Evolutionary conservation across 768 basidiomycete genomes (phyloP), one percentile per base, ranked within the genome.

Genomic region (Boletus rufocinnamomeus): DNA sequence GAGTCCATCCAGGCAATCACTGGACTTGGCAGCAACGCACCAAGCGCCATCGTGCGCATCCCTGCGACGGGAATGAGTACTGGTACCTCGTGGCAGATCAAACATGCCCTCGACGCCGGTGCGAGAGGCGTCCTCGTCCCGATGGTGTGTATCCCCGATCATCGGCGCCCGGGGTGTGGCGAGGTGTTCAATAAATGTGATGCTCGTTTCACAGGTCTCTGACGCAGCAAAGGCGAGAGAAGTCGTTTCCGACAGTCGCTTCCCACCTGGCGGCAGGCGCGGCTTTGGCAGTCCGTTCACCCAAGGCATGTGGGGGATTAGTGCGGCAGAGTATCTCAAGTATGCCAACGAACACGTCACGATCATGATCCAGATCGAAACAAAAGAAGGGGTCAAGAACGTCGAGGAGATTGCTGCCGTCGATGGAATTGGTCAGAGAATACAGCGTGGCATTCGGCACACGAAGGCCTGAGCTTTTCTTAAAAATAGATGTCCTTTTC

Each of bases 301-400:
- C 0, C 85, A 85, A 46, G 76, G 72, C 11, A 74, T 74, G 25
- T 89, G 87, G 86, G 80, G 80, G 9, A 63, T 84, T n/a, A 76
- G 74, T 5, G 67, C 75, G 1, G 57, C 72, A 4, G 82, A 87
- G 54, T 89, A 87, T 63, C 68, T 87, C 34, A 64, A 70, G 5
- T 68, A 70, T 3, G 88, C 87, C 47, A 86, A 88, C 63, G 77
- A 84, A 1, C 74, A 76, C 11, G 68, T 85, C 35, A 60, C 84
- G 30, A 77, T 86, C 17, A 81, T 86, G 74, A 75, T 88, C 0
- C 88, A 90, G 71, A 88, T 90, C 53, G 87, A 89, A 70, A 88
- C 78, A 3, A 72, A 66, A 49, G 83, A 86, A 48, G 87, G 77
- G 0, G 78, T 88, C 4, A 66, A 82, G 50, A 88, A 88, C 55